Evolutionary conservation across 1,139 yeast species (phyloP), one percentile per base, ranked within the genome.

Genomic region (Nakaseomyces uthaithaninus): DNA sequence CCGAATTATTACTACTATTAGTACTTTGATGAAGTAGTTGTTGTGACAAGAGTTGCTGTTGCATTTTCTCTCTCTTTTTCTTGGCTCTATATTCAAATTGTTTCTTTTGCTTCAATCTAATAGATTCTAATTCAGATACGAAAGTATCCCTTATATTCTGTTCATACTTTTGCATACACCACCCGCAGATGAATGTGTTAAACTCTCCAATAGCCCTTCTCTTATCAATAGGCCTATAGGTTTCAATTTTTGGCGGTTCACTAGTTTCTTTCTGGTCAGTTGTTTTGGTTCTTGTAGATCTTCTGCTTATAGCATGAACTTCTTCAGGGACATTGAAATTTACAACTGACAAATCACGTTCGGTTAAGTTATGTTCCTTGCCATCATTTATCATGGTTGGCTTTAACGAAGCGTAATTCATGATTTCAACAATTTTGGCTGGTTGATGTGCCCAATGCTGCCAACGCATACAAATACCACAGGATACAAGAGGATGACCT

Each of bases 391-490:
- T 12, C 35, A 31, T 31, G 25, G 40, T 43, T 4, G 42, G 16
- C 17, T 42, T 40, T 7, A 31, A n/a, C 38, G 39, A 24, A 9
- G 48, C 44, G 19, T 37, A 37, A 5, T 45, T 41, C 45, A 45
- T 36, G 34, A 41, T 41, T 40, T 44, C 51, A 28, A 41, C 42
- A 26, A 46, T 37, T 8, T 41, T 39, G 12, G 43, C 28, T 9
- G 45, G 30, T 36, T 54, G 56, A 36, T 58, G 56, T 16, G 52
- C 54, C 58, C 59, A 57, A 41, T 57, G 61, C 37, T 56, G 57
- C 65, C 65, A 60, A 37, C 49, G 49, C 19, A 50, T 46, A 42
- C 70, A 53, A 42, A 47, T 39, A 16, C 57, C 59, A 46, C 63
- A 57, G 43, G 59, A 53, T 4, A 60, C 41, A n/a, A 57, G 45